Conservation (phyloP, 2,329 filamentous ascomycete species). For the Tolypocladium cylindrosporum region DNA sequence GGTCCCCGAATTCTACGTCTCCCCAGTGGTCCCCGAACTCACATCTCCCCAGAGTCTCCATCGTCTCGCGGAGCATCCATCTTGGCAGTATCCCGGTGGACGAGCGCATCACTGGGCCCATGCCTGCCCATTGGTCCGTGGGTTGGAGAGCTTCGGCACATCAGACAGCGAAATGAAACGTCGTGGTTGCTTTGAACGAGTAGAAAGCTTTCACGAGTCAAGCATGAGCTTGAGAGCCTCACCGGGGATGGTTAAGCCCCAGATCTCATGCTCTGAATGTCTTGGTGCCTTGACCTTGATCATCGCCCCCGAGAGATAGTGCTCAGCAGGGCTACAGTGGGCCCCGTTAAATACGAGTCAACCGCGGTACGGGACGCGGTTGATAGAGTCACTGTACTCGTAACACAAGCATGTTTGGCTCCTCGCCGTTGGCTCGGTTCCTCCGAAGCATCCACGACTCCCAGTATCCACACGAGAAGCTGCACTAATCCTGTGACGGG, state of each 20-base stretch:
- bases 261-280: neutral
- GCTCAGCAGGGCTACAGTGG: neutral
- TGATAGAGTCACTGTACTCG: too few relatives aligned
- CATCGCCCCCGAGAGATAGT: neutral
- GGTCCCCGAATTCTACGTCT: neutral
- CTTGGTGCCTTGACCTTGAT: neutral
- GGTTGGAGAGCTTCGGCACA: neutral
- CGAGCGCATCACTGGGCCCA: neutral
- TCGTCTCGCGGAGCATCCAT: neutral
- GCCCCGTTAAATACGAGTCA: too few relatives aligned
- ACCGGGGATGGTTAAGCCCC: neutral
- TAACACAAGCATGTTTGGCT: neutral
- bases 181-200: neutral
- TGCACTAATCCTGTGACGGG: slow-evolving; percentile 4
- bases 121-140: neutral
- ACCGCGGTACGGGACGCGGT: too few relatives aligned
- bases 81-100: neutral
- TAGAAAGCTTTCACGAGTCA: neutral
- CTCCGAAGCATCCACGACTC: slow-evolving; percentile 3
- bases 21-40: too few relatives aligned
- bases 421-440: neutral
- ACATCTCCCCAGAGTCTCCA: neutral
- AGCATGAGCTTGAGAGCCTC: neutral
- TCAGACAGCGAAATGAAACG: neutral
- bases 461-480: slow-evolving; percentile 4